Evolutionary conservation across 108 stramenopile genomes (phyloP).

Genomic region (Epipyxis sp.): DNA sequence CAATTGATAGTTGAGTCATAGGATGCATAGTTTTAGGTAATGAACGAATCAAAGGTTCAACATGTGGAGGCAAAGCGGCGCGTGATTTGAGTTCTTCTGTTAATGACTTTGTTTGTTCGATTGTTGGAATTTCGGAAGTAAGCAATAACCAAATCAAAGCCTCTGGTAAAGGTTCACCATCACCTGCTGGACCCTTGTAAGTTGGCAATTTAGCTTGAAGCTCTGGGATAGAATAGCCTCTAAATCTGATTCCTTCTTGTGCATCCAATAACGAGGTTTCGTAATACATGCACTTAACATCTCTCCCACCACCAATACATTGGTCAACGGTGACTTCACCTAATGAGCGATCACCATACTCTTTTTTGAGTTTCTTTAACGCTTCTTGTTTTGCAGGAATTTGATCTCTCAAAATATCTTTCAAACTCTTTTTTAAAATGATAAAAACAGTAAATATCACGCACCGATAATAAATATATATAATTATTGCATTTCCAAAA

Average conservation of each 20-base stretch:
- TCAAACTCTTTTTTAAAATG: conserved; percentile 67
- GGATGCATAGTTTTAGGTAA: conserved; percentile 98
- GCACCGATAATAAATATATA: too few relatives aligned
- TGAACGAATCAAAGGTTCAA: conserved; percentile 78
- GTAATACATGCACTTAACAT: conserved; percentile 98
- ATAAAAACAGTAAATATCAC: too few relatives aligned
- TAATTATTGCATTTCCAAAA: too few relatives aligned
- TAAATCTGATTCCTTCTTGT: conserved; percentile 97
- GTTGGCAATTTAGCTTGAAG: conserved; percentile 91
- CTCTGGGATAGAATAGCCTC: conserved; percentile 96
- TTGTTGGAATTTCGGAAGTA: conserved; percentile 93
- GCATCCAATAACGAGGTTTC: conserved; percentile 97
- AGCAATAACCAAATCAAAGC: conserved; percentile 91
- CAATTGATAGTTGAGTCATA: conserved; percentile 95
- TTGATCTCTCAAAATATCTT: conserved; percentile 81
- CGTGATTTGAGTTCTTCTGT: conserved; percentile 87
- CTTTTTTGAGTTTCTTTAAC: conserved; percentile 80
- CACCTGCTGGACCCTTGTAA: conserved; percentile 74
- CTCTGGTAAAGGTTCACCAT: conserved; percentile 88
- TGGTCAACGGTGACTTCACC: conserved; percentile 89
- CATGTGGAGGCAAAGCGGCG: conserved; percentile 78
- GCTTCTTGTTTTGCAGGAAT: conserved; percentile 85
- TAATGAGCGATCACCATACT: conserved; percentile 88
- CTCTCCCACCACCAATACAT: conserved; percentile 87
- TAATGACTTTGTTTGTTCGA: conserved; percentile 87